Conservation (phyloP, 2,329 filamentous ascomycete species). For the Aphanocladium album region DNA sequence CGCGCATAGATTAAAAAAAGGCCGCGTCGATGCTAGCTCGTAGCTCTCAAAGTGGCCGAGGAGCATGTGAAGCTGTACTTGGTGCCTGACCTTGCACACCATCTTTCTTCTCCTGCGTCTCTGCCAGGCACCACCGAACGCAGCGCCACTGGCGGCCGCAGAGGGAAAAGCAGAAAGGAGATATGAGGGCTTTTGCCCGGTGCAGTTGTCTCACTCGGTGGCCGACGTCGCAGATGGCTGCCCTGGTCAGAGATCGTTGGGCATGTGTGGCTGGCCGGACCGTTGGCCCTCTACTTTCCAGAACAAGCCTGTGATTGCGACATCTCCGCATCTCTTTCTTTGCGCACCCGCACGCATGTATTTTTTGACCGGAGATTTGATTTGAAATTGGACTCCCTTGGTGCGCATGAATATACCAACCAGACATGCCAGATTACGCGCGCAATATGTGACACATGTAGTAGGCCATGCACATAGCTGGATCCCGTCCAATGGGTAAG, state of each 20-base stretch:
- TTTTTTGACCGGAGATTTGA: not conserved
- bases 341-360: not conserved
- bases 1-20: not conserved
- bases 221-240: not conserved
- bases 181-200: not conserved
- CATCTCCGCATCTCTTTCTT: not conserved
- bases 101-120: not conserved
- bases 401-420: too few species aligned
- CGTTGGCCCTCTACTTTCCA: not conserved
- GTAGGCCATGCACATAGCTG: not conserved
- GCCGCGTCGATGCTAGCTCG: not conserved
- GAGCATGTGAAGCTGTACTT: slow-evolving; percentile 5
- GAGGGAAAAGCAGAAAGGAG: not conserved
- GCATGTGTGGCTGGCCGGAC: not conserved
- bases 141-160: not conserved
- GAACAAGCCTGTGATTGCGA: not conserved
- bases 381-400: not conserved
- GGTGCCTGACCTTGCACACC: slow-evolving; percentile 1
- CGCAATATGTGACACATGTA: not conserved
- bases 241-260: not conserved
- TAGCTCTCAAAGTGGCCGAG: not conserved
- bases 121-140: not conserved
- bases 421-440: not conserved
- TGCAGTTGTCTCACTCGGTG: not conserved
- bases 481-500: slow-evolving; percentile 8